A percentile compares a stretch with the other conserved stretches of the same genome.
Conservation (phyloP, 495 filamentous ascomycete genomes). For the Glonium stellatum region DNA sequence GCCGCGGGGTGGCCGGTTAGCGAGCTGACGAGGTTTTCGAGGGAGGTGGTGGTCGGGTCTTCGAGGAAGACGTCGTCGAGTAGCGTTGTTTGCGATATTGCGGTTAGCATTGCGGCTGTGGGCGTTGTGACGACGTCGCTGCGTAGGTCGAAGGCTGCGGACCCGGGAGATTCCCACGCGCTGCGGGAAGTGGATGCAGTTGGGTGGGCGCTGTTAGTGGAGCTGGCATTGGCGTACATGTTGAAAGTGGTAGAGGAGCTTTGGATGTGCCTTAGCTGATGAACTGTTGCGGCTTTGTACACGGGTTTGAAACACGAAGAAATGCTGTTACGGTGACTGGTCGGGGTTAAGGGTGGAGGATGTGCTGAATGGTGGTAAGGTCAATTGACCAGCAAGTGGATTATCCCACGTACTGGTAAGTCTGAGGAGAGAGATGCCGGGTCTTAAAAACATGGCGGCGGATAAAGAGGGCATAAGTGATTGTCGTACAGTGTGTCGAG, state of each 20-base stretch:
- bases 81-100: constrained; percentile 47
- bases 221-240: constrained; percentile 19
- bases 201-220: constrained; percentile 16
- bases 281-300: background rate
- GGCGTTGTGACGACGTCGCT: constrained; percentile 84
- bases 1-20: constrained; percentile 66
- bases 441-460: background rate
- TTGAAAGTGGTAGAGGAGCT: background rate
- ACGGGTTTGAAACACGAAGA: background rate
- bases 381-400: constrained; percentile 14
- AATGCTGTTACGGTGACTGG: background rate
- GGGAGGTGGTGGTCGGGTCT: constrained; percentile 67
- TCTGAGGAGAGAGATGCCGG: background rate
- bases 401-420: constrained; percentile 20
- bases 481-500: too few species aligned
- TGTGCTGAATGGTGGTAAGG: constrained; percentile 10
- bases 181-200: constrained; percentile 19
- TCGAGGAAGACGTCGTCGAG: constrained; percentile 78
- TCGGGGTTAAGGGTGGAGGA: background rate
- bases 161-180: constrained; percentile 54
- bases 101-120: constrained; percentile 69
- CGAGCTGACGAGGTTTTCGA: constrained; percentile 60
- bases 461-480: background rate
- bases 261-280: background rate
- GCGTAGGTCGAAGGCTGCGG: constrained; percentile 58